Percentiles rank a stretch among this genome's conserved stretches.
These are phyloP conservation scores for Pyrrhoderma lamaoense DNA, from an alignment of 1,284 basidiomycete species.

Conservation along the genomic window DNA sequence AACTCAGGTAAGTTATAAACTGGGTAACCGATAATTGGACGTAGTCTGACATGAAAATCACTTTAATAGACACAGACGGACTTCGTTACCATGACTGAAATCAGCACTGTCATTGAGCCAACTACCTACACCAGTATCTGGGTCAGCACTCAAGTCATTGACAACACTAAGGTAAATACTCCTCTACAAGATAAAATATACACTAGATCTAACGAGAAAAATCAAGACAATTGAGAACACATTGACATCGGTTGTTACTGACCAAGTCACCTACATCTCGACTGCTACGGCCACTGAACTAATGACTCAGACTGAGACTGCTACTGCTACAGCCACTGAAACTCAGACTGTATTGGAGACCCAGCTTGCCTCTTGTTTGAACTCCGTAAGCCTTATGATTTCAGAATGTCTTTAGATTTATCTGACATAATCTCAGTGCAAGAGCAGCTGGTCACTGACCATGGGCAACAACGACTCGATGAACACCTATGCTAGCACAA, in stretches of 20 bases:
- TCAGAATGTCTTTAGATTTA: not conserved
- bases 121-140: conserved; percentile 38
- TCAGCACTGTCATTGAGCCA: conserved; percentile 35
- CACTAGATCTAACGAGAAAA: too few relatives aligned
- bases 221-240: conserved; percentile 42
- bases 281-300: conserved; percentile 21
- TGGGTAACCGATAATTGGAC: conserved; percentile 15
- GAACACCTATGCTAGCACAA: conserved; percentile 42
- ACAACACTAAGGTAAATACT: conserved; percentile 30
- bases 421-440: conserved; percentile 38
- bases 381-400: conserved; percentile 29
- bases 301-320: conserved; percentile 29
- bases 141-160: conserved; percentile 36
- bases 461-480: conserved; percentile 43
- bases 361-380: conserved; percentile 46
- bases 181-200: not conserved
- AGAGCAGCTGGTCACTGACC: conserved; percentile 45
- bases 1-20: conserved; percentile 2
- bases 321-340: conserved; percentile 42
- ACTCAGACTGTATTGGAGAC: conserved; percentile 36
- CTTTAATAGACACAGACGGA: conserved; percentile 31
- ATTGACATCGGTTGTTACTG: conserved; percentile 39
- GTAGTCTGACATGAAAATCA: not conserved
- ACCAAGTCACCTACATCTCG: conserved; percentile 25
- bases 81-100: conserved; percentile 35